Evolutionary conservation across 176 grass and related monocot genomes (phyloP).

Genomic region (Zea luxurians): DNA sequence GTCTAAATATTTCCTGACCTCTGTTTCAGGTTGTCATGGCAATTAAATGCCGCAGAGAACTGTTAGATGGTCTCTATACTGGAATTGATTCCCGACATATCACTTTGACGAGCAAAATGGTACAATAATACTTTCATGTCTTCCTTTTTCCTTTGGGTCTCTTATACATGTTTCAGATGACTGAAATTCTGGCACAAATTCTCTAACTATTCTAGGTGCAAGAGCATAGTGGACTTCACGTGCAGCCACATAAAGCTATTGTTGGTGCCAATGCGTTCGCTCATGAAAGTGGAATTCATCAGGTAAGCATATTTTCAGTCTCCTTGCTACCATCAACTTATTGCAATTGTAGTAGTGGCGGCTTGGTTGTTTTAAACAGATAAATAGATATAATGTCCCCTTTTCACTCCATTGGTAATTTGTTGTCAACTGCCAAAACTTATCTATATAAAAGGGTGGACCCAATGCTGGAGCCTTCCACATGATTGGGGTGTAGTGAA

Average conservation of each 20-base stretch:
- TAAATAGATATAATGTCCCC: not conserved
- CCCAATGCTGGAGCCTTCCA: no score
- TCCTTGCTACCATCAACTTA: not conserved
- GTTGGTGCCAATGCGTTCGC: constrained; percentile 99
- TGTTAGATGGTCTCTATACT: constrained; percentile 81
- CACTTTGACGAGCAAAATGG: constrained; percentile 92
- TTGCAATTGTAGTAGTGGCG: not conserved
- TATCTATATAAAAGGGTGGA: no score
- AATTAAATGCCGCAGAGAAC: constrained; percentile 74
- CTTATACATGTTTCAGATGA: constrained; percentile 18
- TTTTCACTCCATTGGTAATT: not conserved
- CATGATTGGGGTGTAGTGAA: no score
- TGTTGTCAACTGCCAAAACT: not conserved
- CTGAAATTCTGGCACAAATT: constrained; percentile 23
- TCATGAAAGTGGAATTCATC: constrained; percentile 99
- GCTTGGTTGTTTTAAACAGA: not conserved
- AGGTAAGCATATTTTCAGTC: constrained; percentile 48
- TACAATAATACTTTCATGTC: constrained; percentile 35
- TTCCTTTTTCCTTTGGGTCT: not conserved
- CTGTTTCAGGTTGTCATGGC: constrained; percentile 78
- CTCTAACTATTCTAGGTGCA: constrained; percentile 64
- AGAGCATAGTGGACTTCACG: constrained; percentile 86
- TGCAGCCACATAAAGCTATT: constrained; percentile 99
- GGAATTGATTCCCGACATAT: constrained; percentile 87
- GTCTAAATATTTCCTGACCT: constrained; percentile 15